Base-by-base conservation (phyloP, 2,329 filamentous ascomycete species). In the Fusarium buxicola region DNA sequence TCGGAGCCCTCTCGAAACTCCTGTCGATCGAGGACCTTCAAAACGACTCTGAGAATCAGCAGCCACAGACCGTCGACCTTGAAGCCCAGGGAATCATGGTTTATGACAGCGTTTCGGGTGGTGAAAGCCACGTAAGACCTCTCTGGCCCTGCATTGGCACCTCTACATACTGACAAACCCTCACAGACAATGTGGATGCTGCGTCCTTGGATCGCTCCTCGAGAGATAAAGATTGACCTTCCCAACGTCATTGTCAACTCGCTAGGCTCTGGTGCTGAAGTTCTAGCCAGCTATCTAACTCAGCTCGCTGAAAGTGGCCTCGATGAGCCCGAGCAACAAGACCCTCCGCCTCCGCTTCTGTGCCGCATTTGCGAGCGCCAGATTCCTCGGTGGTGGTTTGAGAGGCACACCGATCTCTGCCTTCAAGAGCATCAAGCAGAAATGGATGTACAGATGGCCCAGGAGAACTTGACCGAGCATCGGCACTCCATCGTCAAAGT, bases 11-110 rank as follows among this genome's bases (percentile, higher is more conserved):
- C 35, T 93, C 91, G 11, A 88, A 88, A 66, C 78, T 93, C 45
- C 81, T 84, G 21, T 77, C 82, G 24, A 40, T 80, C 63, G 78
- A 81, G 18, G 73, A 74, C 28, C 69, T 79, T 12, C 73, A 77
- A 56, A 76, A 79, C 25, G 76, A 77, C 38, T 69, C 74, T 43
- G 71, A 78, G 73, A 79, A 51, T 73, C 76, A 56, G 45, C 65
- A 71, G 43, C 62, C 68, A 54, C 82, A 76, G 53, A 62, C 87
- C 34, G 83, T 97, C 58, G 90, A 93, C 61, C 85, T 99, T 58
- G 96, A 99, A 78, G 96, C 92, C 7, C 95, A 99, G 77, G 95
- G 95, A 18, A 99, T 99, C 73, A 96, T 98, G 90, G 92, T 98
- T 7, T 98, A 97, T 74, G 94, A 98, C 75, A 88, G 91, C 60